These are phyloP conservation scores for Scenedesmus sp. DNA, from an alignment of 163 green algal genomes.

Conservation along the genomic window DNA sequence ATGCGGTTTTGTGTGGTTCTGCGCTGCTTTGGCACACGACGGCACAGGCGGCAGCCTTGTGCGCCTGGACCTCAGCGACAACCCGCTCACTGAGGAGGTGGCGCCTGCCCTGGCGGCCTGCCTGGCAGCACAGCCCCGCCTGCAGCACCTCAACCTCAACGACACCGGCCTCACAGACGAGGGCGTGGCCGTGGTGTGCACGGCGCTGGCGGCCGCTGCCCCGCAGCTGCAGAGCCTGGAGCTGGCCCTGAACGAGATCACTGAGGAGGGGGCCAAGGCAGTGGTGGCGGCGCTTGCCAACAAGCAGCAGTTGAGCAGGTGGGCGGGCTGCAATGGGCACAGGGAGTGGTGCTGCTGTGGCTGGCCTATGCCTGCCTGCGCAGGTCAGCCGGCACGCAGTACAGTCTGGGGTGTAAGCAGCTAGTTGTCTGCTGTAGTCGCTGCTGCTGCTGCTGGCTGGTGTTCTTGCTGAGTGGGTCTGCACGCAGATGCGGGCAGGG, in stretches of 20 bases:
- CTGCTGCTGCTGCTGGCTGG: not conserved
- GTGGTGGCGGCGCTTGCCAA: conserved; percentile 66
- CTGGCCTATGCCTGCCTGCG: not conserved
- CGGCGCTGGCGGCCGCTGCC: conserved; percentile 58
- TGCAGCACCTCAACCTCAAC: conserved; percentile 84
- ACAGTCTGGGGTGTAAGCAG: not conserved
- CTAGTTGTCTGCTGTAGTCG: not conserved
- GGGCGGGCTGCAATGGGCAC: not conserved
- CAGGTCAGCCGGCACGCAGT: not conserved
- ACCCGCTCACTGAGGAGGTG: conserved; percentile 90
- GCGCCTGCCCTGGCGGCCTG: conserved; percentile 72
- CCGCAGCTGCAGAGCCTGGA: conserved; percentile 70
- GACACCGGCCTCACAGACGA: conserved; percentile 87
- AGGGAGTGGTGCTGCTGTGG: not conserved
- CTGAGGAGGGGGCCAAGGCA: conserved; percentile 52
- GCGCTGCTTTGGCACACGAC: not conserved
- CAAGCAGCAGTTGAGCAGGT: conserved; percentile 60
- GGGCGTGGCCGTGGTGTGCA: conserved; percentile 71
- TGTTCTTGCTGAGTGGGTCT: not conserved
- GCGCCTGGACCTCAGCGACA: conserved; percentile 94
- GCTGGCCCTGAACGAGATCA: conserved; percentile 90
- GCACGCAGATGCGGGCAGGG: no score
- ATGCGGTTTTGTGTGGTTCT: no score
- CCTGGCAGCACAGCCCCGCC: conserved; percentile 61
- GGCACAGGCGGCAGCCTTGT: conserved; percentile 72